phyloP scores from a whole-genome alignment of 2,329 filamentous ascomycete genomes.

The Colletotrichum nymphaeae region DNA sequence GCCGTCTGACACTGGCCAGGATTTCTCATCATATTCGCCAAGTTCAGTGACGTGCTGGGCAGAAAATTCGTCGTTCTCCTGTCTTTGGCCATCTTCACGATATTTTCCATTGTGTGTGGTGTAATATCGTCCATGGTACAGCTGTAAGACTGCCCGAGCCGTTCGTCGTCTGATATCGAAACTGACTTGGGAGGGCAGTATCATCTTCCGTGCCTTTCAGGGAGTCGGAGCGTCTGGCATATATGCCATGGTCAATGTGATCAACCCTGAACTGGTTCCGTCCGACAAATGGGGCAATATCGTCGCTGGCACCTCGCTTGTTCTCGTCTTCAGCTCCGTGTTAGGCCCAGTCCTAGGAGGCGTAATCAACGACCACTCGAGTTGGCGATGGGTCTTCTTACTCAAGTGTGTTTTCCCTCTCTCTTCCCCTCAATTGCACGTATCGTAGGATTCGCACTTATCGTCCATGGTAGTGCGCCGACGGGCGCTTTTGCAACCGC shows the following conservation, averaged over 20 bases:
- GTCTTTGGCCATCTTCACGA: constrained; percentile 50
- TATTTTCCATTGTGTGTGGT: constrained; percentile 55
- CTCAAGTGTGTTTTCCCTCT: constrained; percentile 51
- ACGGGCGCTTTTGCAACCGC: constrained; percentile 41
- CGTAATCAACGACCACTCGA: constrained; percentile 50
- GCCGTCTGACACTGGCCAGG: constrained; percentile 38
- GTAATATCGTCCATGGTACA: constrained; percentile 46
- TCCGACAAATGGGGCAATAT: constrained; percentile 45
- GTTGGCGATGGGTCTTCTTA: constrained; percentile 60
- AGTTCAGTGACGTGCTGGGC: constrained; percentile 57
- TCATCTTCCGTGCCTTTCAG: constrained; percentile 52
- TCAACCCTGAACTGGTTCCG: constrained; percentile 49
- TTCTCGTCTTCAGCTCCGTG: constrained; percentile 54
- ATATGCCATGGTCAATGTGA: constrained; percentile 53
- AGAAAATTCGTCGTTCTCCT: constrained; percentile 49
- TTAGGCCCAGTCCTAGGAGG: constrained; percentile 57
- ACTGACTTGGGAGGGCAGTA: constrained; percentile 37
- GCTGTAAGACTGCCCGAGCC: constrained; percentile 38
- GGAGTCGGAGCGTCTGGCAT: constrained; percentile 60
- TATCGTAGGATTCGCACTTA: background rate
- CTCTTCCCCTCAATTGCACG: background rate
- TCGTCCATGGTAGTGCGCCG: constrained; percentile 42
- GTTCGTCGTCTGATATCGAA: background rate
- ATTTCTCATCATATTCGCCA: constrained; percentile 55
- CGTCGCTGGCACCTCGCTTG: constrained; percentile 48